phyloP scores from a whole-genome alignment of 108 stramenopile species.

The Conticribra weissflogii region DNA sequence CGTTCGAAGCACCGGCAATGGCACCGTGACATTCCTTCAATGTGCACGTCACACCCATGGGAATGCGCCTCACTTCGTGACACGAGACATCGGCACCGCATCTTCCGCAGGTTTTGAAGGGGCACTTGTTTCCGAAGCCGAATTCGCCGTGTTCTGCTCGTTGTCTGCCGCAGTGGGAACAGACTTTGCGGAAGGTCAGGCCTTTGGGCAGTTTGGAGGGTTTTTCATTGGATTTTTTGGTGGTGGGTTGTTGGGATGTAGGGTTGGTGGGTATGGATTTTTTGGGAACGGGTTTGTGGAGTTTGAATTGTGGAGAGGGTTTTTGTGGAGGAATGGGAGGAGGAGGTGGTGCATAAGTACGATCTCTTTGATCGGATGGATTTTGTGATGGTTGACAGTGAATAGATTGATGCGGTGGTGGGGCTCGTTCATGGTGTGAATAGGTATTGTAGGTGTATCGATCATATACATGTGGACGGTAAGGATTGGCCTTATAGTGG shows the following conservation, averaged over 20 bases:
- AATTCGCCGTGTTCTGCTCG: constrained; percentile 82
- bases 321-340: not conserved
- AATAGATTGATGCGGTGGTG: not conserved
- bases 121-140: constrained; percentile 87
- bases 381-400: not conserved
- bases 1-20: constrained; percentile 39
- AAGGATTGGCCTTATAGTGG: not conserved
- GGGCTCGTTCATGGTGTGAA: not conserved
- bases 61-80: constrained; percentile 45
- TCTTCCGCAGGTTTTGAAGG: constrained; percentile 70
- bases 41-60: constrained; percentile 74
- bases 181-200: constrained; percentile 82
- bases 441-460: not conserved
- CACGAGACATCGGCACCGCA: constrained; percentile 64
- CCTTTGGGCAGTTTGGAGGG: constrained; percentile 56
- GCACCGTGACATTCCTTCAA: constrained; percentile 69
- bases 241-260: constrained; percentile 1
- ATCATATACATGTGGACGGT: not conserved
- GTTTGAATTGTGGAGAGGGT: not conserved
- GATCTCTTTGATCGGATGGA: not conserved
- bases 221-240: constrained; percentile 22
- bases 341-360: not conserved
- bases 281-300: constrained; percentile 1
- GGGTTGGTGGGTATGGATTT: constrained; percentile 13
- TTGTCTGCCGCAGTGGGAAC: constrained; percentile 76